Evolutionary conservation across 805 yeast species (phyloP).

Genomic region (Candida taoyuanica): DNA sequence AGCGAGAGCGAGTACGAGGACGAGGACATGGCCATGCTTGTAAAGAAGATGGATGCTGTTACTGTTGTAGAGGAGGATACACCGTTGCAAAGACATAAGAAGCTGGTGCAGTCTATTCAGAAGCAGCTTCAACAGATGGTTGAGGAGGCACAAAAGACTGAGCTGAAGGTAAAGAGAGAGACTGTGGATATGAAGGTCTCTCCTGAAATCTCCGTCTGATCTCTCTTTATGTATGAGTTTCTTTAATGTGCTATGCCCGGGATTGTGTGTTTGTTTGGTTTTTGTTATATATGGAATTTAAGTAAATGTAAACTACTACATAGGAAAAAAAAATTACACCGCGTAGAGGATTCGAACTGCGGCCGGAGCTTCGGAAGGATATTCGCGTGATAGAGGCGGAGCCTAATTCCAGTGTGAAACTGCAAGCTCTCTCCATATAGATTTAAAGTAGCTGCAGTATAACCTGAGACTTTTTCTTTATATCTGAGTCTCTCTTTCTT

Average conservation of each 20-base stretch:
- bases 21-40: conserved; percentile 11
- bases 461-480: too few relatives aligned
- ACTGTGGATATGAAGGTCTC: too few relatives aligned
- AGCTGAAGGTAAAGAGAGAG: conserved; percentile 9
- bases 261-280: not conserved
- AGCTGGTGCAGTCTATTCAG: conserved; percentile 18
- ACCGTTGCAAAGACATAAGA: conserved; percentile 18
- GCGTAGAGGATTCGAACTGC: not conserved
- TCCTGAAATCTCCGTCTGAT: too few relatives aligned
- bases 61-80: conserved; percentile 5
- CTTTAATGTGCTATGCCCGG: conserved; percentile 1
- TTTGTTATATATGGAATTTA: too few relatives aligned
- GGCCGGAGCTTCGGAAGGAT: not conserved
- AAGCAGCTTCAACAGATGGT: conserved; percentile 15
- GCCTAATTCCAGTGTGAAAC: conserved; percentile 7
- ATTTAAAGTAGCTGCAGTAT: too few relatives aligned
- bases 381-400: too few relatives aligned
- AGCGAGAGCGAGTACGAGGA: conserved; percentile 19
- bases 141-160: conserved; percentile 1
- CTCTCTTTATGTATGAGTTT: conserved; percentile 1
- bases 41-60: conserved; percentile 11
- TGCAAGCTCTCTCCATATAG: too few relatives aligned
- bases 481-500: too few relatives aligned
- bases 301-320: too few relatives aligned
- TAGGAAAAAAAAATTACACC: too few relatives aligned